phyloP scores from a whole-genome alignment of 2,329 filamentous ascomycete genomes.

The Torrubiellomyces zombiae region DNA sequence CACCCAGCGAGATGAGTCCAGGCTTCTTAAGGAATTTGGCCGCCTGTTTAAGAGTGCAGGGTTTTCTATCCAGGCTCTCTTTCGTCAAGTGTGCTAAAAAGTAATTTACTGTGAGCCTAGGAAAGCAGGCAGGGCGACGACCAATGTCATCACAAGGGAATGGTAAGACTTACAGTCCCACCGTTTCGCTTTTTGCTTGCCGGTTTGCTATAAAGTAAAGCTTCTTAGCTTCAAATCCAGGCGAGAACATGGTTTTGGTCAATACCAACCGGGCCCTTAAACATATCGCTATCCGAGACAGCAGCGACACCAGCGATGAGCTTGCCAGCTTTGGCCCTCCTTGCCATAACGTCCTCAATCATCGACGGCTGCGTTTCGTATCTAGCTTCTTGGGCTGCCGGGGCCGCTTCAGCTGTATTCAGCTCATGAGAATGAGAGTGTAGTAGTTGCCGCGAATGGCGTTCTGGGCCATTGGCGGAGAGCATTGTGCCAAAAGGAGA shows the following conservation, averaged over 20 bases:
- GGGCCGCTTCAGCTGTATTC: too few relatives aligned
- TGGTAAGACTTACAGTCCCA: constrained; percentile 58
- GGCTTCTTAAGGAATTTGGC: constrained; percentile 65
- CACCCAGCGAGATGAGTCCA: constrained; percentile 80
- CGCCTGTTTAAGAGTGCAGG: constrained; percentile 66
- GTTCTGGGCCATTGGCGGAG: too few relatives aligned
- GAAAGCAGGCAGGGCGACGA: too few relatives aligned
- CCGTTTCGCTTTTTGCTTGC: constrained; percentile 61
- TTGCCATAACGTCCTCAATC: constrained; percentile 14
- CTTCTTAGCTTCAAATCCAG: neutral
- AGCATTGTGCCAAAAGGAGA: too few relatives aligned
- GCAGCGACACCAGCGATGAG: constrained; percentile 64
- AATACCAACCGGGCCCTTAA: constrained; percentile 51
- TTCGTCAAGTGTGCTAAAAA: constrained; percentile 36
- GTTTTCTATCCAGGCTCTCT: constrained; percentile 44
- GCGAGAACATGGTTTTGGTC: too few relatives aligned
- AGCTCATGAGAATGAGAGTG: too few relatives aligned
- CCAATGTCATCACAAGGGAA: neutral
- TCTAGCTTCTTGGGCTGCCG: too few relatives aligned
- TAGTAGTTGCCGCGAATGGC: too few relatives aligned
- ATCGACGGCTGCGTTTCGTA: too few relatives aligned
- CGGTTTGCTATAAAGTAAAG: constrained; percentile 12
- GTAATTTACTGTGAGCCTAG: neutral
- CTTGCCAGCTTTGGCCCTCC: constrained; percentile 52
- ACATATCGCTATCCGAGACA: constrained; percentile 62